phyloP scores from a whole-genome alignment of 75 land plant species.

The Picea glauca region DNA sequence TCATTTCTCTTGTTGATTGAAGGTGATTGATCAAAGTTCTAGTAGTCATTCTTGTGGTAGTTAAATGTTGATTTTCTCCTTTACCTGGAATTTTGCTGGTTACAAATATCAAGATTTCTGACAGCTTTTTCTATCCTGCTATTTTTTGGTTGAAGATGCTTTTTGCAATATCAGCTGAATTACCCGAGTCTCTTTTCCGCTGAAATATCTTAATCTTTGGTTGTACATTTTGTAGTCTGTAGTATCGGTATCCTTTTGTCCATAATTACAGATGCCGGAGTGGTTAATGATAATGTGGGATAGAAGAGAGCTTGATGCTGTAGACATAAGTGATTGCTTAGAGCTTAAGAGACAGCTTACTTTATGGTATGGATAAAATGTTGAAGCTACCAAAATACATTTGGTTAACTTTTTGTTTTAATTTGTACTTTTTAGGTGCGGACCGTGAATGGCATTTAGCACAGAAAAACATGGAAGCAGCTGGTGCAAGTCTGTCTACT shows the following conservation, averaged over 20 bases:
- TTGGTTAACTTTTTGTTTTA: background rate
- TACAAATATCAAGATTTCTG: background rate
- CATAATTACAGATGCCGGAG: background rate
- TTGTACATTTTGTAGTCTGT: background rate
- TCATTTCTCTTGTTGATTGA: too few relatives aligned
- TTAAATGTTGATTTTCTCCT: background rate
- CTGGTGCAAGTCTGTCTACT: conserved; percentile 53
- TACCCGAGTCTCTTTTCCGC: background rate
- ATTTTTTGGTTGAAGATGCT: background rate
- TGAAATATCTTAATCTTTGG: background rate
- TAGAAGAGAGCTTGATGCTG: background rate
- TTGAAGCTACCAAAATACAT: background rate
- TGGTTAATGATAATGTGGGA: background rate
- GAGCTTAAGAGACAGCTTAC: background rate
- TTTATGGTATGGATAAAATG: background rate
- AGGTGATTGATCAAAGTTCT: too few relatives aligned
- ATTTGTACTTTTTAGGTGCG: conserved; percentile 33
- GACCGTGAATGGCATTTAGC: conserved; percentile 89
- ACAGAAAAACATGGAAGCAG: conserved; percentile 69
- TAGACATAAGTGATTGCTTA: background rate
- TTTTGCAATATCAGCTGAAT: background rate
- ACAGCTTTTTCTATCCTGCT: background rate
- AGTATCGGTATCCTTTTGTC: background rate
- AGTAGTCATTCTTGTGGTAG: background rate
- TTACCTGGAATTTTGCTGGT: background rate